Evolutionary conservation across 352 stramenopile species (phyloP), one percentile per base, ranked within the genome.

Genomic region (Phytophthora litchii): DNA sequence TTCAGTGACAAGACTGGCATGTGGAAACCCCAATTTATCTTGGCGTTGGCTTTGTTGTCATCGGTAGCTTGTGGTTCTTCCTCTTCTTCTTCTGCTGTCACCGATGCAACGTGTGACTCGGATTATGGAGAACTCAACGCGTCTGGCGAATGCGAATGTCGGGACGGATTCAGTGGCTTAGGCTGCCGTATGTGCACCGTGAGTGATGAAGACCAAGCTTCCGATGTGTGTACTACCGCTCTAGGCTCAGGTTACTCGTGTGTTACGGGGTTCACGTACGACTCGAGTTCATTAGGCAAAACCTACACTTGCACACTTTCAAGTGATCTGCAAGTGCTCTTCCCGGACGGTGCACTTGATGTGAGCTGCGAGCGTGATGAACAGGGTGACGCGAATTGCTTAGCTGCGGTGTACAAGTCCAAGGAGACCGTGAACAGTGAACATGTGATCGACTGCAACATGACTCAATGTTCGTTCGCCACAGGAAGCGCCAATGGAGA

Each of bases 301-400:
- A 88, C 81, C 29, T 93, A 93, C 67, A 69, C 70, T 21, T 93
- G 83, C 51, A 43, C 42, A 12, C 49, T 93, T 19, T 78, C 80
- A 23, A 58, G 55, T 5, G 55, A 60, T 8, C 64, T 93, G 6
- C 72, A 91, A 57, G 52, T 60, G 34, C 59, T 93, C 12, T 89
- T 93, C 44, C 45, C 67, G 0, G 81, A 89, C 58, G 81, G 83
- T 41, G 79, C 79, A 1, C 35, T 93, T 23, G 78, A 78, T 34
- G 68, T 93, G 16, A 61, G 48, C 12, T 92, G 83, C 57, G 66
- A 89, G 44, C 74, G 73, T 36, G 50, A 68, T 14, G 58, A 52
- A n/a, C 17, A 57, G 35, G 68, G 54, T 1, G 32, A 51, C 2
- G 54, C 50, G 2, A 82, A 78, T 20, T 93, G 83, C 66, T 73